Base-by-base conservation (phyloP, 257 asterid species). In the Vinca minor region DNA sequence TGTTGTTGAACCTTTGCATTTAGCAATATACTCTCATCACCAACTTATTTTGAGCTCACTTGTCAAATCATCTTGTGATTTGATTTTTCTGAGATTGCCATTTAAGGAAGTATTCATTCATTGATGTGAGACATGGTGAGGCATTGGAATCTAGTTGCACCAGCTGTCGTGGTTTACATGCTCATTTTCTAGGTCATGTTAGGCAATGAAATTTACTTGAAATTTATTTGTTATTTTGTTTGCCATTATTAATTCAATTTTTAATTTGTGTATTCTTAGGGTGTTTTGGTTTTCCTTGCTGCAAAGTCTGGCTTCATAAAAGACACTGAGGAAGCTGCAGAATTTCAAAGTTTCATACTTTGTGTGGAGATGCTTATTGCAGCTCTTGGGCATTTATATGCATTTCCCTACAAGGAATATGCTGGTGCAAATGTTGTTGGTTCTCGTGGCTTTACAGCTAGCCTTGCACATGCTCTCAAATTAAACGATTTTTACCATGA, bases 301-400 rank as follows among this genome's bases (percentile, higher is more conserved):
- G 99, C 99, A 5, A 93, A 87, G 76, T 77, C 94, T 42, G 81
- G 81, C 11, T 65, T 87, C 38, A 85, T 93, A 65, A 86, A 82
- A 78, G 85, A 78, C 59, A 81, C 96, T 0, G 82, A 83, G 73
- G 94, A 93, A 72, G 99, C 99, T 77, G 97, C 97, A 63, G 93
- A 93, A 45, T 81, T 84, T 64, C 99, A 87, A 68, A 84, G 84
- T 69, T 85, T 93, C 35, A 79, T 93, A 68, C 80, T 93, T 59
- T 93, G 99, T 68, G 91, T 93, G 18, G 99, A 93, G 83, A 93
- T 93, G 99, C 89, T 93, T 63, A 76, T 93, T 76, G 99, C 97
- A 35, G 97, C 99, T 18, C 76, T 81, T 23, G 97, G 92, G 17
- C 99, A 89, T 78, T 80, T 93, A 63, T 93, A 76, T 73, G 96